These are phyloP conservation scores for Saccharata proteae DNA, from an alignment of 2,329 filamentous ascomycete species.

Conservation along the genomic window DNA sequence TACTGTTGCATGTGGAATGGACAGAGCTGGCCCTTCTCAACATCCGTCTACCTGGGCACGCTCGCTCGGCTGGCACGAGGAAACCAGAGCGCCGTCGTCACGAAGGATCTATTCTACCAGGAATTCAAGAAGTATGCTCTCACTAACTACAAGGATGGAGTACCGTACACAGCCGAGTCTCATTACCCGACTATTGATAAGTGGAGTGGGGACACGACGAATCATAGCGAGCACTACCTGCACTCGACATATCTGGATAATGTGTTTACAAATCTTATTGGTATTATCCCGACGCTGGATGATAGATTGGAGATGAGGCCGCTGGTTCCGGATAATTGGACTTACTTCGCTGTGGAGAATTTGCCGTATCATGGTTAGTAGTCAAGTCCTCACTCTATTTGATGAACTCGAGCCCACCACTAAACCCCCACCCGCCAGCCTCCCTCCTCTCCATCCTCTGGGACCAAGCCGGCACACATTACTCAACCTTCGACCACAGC, in stretches of 20 bases:
- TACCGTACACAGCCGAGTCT: slow-evolving; percentile 34
- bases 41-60: slow-evolving; percentile 32
- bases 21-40: slow-evolving; percentile 2
- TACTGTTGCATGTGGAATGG: slow-evolving; percentile 9
- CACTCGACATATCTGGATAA: slow-evolving; percentile 36
- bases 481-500: slow-evolving; percentile 16
- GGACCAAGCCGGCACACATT: slow-evolving; percentile 27
- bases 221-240: slow-evolving; percentile 32
- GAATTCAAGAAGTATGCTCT: slow-evolving; percentile 28
- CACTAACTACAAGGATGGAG: slow-evolving; percentile 30
- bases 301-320: slow-evolving; percentile 27
- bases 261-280: slow-evolving; percentile 32
- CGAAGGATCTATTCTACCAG: slow-evolving; percentile 25
- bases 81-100: slow-evolving; percentile 18
- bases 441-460: slow-evolving; percentile 30
- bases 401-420: no score
- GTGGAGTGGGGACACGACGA: slow-evolving; percentile 26
- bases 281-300: slow-evolving; percentile 28
- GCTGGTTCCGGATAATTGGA: slow-evolving; percentile 23
- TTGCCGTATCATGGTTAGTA: slow-evolving; percentile 28
- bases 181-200: slow-evolving; percentile 27
- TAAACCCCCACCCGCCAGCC: background rate
- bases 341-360: slow-evolving; percentile 33
- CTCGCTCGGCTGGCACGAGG: slow-evolving; percentile 29
- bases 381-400: background rate